phyloP scores from a whole-genome alignment of 1,284 basidiomycete species.

The Phellinidium pouzarii region DNA sequence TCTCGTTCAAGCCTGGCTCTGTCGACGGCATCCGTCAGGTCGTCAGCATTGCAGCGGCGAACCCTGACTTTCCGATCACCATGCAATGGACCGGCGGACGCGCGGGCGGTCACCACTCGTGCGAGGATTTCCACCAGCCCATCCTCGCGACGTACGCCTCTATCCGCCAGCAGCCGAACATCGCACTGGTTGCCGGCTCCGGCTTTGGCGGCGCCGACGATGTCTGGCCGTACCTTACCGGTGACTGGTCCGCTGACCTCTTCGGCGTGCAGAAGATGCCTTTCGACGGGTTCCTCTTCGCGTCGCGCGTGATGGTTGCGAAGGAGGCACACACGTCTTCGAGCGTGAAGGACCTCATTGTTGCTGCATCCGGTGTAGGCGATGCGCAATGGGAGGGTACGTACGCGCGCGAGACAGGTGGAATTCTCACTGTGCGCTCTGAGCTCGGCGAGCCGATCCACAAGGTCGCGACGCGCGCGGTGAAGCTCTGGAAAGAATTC shows the following conservation, averaged over 20 bases:
- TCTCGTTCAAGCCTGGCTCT: conserved; percentile 96
- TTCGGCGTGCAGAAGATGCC: conserved; percentile 96
- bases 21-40: conserved; percentile 97
- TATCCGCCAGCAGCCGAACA: conserved; percentile 86
- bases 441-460: conserved; percentile 99
- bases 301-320: conserved; percentile 95
- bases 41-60: conserved; percentile 89
- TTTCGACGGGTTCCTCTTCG: conserved; percentile 96
- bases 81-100: conserved; percentile 99
- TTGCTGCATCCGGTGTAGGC: conserved; percentile 88
- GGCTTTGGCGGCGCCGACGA: conserved; percentile 96
- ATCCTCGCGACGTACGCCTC: conserved; percentile 85
- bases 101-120: conserved; percentile 98
- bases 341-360: conserved; percentile 94
- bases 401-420: conserved; percentile 91
- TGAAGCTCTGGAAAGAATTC: conserved; percentile 98
- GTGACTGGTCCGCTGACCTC: conserved; percentile 84
- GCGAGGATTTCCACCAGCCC: conserved; percentile 98
- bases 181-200: conserved; percentile 90
- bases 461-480: conserved; percentile 94
- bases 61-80: conserved; percentile 97
- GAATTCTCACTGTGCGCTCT: conserved; percentile 93
- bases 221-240: conserved; percentile 94
- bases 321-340: conserved; percentile 95
- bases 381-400: conserved; percentile 94